These are phyloP conservation scores for Aureobasidium sp. DNA, from an alignment of 2,329 filamentous ascomycete species.

Conservation along the genomic window DNA sequence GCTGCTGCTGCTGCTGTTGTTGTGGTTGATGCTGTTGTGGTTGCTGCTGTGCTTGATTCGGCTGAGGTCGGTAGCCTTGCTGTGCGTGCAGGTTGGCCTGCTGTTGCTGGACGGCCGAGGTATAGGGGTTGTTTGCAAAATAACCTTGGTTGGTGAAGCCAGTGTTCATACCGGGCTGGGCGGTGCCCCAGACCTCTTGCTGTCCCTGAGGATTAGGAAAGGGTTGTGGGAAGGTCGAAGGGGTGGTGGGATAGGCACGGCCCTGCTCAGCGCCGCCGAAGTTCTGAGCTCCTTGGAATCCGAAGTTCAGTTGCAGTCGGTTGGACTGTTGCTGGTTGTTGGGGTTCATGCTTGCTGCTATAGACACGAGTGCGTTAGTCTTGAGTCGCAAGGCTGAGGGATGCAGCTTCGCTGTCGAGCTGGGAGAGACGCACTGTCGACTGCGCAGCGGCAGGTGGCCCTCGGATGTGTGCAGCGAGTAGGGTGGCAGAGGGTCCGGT, in stretches of 20 bases:
- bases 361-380: neutral
- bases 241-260: slow-evolving; percentile 56
- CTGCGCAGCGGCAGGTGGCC: neutral
- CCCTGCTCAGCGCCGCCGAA: slow-evolving; percentile 35
- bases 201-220: slow-evolving; percentile 52
- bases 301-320: slow-evolving; percentile 44
- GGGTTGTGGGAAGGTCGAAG: slow-evolving; percentile 92
- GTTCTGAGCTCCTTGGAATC: slow-evolving; percentile 33
- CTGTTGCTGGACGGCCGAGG: slow-evolving; percentile 32
- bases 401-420: neutral
- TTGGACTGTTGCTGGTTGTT: slow-evolving; percentile 25
- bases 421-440: slow-evolving; percentile 1
- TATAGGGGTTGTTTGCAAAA: slow-evolving; percentile 43
- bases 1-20: slow-evolving; percentile 39
- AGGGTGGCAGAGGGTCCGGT: neutral
- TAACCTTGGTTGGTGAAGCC: slow-evolving; percentile 36
- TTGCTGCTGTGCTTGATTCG: slow-evolving; percentile 27
- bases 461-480: neutral
- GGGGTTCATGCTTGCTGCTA: slow-evolving; percentile 6
- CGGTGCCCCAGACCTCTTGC: slow-evolving; percentile 50
- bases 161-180: slow-evolving; percentile 31
- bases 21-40: slow-evolving; percentile 41
- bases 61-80: slow-evolving; percentile 42
- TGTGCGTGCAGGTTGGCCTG: slow-evolving; percentile 38
- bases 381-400: neutral